Evolutionary conservation across 257 asterid species (phyloP), one percentile per base, ranked within the genome.

Genomic region (Nicotiana attenuata): DNA sequence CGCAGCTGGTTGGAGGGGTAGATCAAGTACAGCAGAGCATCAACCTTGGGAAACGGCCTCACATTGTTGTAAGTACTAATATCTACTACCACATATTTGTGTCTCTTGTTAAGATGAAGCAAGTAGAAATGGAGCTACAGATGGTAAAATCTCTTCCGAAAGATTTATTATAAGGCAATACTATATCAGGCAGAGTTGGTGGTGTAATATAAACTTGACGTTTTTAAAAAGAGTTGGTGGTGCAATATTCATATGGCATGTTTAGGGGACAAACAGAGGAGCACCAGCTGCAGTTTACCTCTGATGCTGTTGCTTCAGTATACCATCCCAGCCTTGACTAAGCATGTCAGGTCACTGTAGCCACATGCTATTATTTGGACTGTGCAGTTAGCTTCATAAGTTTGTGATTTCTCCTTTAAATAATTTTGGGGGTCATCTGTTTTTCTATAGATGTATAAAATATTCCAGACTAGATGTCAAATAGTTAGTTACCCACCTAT

Each of bases 1-100:
- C 67, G 82, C 90, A 94, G 98, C 96, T 94, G 84, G 94, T 94
- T 69, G 98, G 98, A 82, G 98, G 98, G 5, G 87, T 90, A 71
- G 93, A 90, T 79, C 86, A 75, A 16, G 91, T 90, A 55, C 96
- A 92, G 79, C 98, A 94, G 91, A 90, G 93, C 84, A 88, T 90
- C 85, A 83, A 85, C 57, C 96, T 95, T 17, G 95, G 91, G 50
- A 93, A 89, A 85, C 91, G 99, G 82, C 99, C 99, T 19, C 95
- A 95, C 83, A 88, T 95, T 81, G 84, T 95, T 59, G 99, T 93
- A 85, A 91, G 97, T 90, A 81, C 64, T 66, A 9, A 29, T 76
- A 16, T 85, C 64, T 56, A 65, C 65, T 59, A 24, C 31, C n/a
- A 47, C 56, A n/a, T 71, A 81, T 66, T 77, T 45, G 1, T 29